These are phyloP conservation scores for Isatis tinctoria DNA, from an alignment of 345 rosid genomes.

Conservation along the genomic window DNA sequence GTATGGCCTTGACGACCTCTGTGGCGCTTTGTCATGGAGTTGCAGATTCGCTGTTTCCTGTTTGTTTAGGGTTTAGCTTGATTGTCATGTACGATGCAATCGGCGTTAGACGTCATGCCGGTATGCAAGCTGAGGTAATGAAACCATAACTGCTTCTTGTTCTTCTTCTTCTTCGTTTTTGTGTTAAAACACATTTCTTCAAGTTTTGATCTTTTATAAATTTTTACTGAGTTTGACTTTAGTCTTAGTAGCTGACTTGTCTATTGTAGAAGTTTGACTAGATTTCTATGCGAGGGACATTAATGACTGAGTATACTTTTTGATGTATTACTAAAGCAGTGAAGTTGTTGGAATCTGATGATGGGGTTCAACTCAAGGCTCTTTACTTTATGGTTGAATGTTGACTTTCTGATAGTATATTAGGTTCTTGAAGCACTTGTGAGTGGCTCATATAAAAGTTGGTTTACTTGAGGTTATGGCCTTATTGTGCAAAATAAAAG, in stretches of 20 bases:
- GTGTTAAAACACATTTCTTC: neutral
- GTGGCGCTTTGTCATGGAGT: constrained; percentile 90
- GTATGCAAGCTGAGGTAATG: constrained; percentile 93
- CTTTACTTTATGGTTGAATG: too few relatives aligned
- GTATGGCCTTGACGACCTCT: constrained; percentile 89
- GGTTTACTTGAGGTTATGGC: neutral
- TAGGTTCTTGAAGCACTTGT: constrained; percentile 1
- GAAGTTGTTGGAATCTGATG: neutral
- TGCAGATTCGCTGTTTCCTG: constrained; percentile 86
- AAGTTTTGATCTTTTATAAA: neutral
- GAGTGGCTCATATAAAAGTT: neutral
- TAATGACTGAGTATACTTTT: neutral
- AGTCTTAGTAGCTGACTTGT: neutral
- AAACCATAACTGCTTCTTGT: neutral
- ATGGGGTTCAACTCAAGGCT: neutral
- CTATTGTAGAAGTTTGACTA: neutral
- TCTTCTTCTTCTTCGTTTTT: neutral
- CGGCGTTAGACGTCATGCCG: constrained; percentile 95
- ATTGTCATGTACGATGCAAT: constrained; percentile 97
- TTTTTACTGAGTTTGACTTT: constrained; percentile 2
- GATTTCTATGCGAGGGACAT: neutral
- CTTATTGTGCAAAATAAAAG: neutral
- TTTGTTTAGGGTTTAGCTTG: constrained; percentile 88
- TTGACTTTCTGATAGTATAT: neutral
- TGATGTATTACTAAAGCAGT: neutral